Conservation (phyloP, 2,329 filamentous ascomycete genomes). For the Microcera coccophila region DNA sequence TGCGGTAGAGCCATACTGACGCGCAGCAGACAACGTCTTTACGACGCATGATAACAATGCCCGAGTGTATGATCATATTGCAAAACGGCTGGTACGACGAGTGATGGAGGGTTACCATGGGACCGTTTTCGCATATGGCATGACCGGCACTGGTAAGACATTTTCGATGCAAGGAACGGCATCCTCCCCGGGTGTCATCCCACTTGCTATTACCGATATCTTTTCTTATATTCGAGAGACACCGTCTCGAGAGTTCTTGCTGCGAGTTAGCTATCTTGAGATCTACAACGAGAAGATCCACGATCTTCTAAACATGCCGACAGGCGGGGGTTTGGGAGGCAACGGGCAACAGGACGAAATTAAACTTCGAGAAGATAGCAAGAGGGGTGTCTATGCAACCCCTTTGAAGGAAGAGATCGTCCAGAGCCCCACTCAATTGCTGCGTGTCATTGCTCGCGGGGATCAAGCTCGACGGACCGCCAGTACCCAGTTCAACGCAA, state of each 20-base stretch:
- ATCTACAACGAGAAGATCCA: conserved; percentile 99
- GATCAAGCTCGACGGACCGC: conserved; percentile 86
- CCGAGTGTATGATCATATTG: conserved; percentile 88
- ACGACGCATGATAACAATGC: conserved; percentile 90
- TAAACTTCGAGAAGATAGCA: conserved; percentile 93
- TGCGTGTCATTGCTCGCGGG: conserved; percentile 90
- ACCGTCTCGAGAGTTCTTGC: conserved; percentile 85
- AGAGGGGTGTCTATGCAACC: conserved; percentile 92
- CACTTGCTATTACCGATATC: conserved; percentile 94
- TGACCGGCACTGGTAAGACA: conserved; percentile 98
- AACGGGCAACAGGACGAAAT: conserved; percentile 77
- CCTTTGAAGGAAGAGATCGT: conserved; percentile 98
- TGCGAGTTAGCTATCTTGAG: conserved; percentile 95
- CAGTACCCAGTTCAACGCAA: conserved; percentile 94
- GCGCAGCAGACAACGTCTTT: conserved; percentile 82
- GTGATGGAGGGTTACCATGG: conserved; percentile 99
- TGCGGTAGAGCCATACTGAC: conserved; percentile 6
- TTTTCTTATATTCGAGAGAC: conserved; percentile 99
- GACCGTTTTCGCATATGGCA: conserved; percentile 97
- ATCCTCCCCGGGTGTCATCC: conserved; percentile 92
- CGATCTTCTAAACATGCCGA: conserved; percentile 78
- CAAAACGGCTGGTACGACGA: conserved; percentile 87
- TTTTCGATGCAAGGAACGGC: conserved; percentile 99
- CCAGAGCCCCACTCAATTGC: conserved; percentile 90
- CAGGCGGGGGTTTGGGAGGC: conserved; percentile 51